Evolutionary conservation across 176 grass and related monocot species (phyloP), one percentile per base, ranked within the genome.

Genomic region (Zea mays): DNA sequence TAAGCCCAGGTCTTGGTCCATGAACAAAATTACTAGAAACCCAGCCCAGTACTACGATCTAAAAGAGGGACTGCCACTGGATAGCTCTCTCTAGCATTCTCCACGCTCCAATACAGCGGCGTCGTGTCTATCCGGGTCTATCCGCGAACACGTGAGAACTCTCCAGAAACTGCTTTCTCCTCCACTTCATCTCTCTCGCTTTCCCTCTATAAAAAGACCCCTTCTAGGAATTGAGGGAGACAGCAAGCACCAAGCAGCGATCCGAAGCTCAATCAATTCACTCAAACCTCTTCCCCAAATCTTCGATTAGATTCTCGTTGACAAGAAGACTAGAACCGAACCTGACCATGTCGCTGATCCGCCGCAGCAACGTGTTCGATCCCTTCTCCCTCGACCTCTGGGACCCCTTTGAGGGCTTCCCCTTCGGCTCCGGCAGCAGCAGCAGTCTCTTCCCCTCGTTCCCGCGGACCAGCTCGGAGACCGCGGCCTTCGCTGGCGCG

Each of bases 351-450:
- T 87, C 88, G 65, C 76, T 90, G 58, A 81, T 84, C 51, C 81
- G 88, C 65, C 89, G 85, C 73, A 81, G 85, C 83, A 91, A 84
- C 88, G 52, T 93, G 62, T 93, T 91, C 79, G 91, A 93, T 58
- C 91, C 91, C 69, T 90, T 93, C 79, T 93, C 82, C 21, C 85
- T 93, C 46, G 82, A 93, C 70, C 65, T 88, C 13, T 90, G 83
- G 71, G 87, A 89, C 66, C 84, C 81, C 10, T 90, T 90, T n/a
- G 81, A 87, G 49, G 65, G 81, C 76, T 90, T 90, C 77, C 76
- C 84, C 42, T 83, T 90, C 67, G 84, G 84, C 72, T 87, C 72
- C 81, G 42, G 75, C 63, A 37, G 39, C 76, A 72, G 20, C 54
- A 34, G 4, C 76, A 83, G 81, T 67, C 76, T 86, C 76, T 41